Base-by-base conservation (phyloP, 306 rosid species). In the Rosa multiflora region DNA sequence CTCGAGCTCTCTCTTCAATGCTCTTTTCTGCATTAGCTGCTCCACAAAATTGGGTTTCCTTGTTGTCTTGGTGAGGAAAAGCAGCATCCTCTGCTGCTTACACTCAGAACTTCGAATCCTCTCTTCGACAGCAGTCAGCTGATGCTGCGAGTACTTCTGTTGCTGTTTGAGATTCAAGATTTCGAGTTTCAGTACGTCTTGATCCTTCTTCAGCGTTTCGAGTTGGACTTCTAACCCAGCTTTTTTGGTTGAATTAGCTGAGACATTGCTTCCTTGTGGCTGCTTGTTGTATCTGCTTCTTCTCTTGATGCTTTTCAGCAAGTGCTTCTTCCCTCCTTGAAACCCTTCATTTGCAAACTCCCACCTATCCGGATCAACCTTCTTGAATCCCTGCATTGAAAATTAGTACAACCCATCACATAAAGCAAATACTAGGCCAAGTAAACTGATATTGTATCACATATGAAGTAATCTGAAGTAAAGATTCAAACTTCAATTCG, bases 331-430 rank as follows among this genome's bases (percentile, higher is more conserved):
- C 83, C 99, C 99, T 77, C 93, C 86, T 26, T 84, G 90, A 78
- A 95, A 95, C 8, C 90, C 93, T 90, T 89, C 94, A 58, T 93
- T 92, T 68, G 98, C 97, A 86, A 95, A 95, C 88, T 93, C 97
- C 99, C 99, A 95, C 4, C 91, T 88, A 56, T 90, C 93, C 15
- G 93, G 85, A 88, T 89, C 94, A 76, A 95, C 82, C 88, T 95
- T 95, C 90, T 86, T 88, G 79, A 95, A 95, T 1, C 99, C 99
- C 99, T 95, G 84, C 10, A 46, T 18, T 23, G 48, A 32, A 10
- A 63, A 63, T n/a, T 20, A 47, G 0, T 18, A 40, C 49, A 67
- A 32, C 0, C 56, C 76, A 72, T 32, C 5, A 63, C 18, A 49
- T 35, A 20, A 26, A 66, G 11, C 37, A 52, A 70, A 67, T 20